These are phyloP conservation scores for Trifolium dubium DNA, from an alignment of 306 rosid species.

Conservation along the genomic window DNA sequence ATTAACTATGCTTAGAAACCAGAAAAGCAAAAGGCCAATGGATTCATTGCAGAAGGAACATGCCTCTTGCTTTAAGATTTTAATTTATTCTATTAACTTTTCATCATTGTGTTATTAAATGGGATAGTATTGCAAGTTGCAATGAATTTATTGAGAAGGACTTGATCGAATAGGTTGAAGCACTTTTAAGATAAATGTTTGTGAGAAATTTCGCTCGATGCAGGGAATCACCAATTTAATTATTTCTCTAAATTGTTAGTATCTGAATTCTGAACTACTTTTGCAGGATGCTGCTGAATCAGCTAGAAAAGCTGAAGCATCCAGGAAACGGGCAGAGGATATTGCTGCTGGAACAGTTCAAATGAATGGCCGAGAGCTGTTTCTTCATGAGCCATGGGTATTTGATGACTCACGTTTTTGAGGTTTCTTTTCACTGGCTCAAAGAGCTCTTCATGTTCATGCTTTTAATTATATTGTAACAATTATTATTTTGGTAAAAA, in stretches of 20 bases:
- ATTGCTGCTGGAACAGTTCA: slow-evolving; percentile 72
- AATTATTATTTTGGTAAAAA: no score
- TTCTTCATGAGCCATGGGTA: slow-evolving; percentile 83
- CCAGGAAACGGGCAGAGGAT: slow-evolving; percentile 81
- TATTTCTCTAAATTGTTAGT: background rate
- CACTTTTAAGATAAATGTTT: background rate
- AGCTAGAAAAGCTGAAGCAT: slow-evolving; percentile 72
- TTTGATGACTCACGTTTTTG: slow-evolving; percentile 74
- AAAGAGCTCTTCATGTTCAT: slow-evolving; percentile 9
- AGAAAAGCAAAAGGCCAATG: background rate
- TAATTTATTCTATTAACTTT: slow-evolving; percentile 22
- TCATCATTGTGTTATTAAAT: slow-evolving; percentile 6
- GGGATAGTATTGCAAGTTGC: slow-evolving; percentile 10
- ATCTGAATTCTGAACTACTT: background rate
- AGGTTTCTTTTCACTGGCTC: slow-evolving; percentile 47
- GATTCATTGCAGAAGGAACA: background rate
- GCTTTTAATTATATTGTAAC: background rate
- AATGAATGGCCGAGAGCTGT: slow-evolving; percentile 94
- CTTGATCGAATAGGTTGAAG: slow-evolving; percentile 30
- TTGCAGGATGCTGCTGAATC: slow-evolving; percentile 75
- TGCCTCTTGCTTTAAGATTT: slow-evolving; percentile 1
- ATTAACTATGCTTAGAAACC: background rate
- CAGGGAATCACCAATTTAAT: slow-evolving; percentile 1
- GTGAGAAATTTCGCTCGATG: background rate
- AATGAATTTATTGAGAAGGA: no score